Evolutionary conservation across 306 rosid genomes (phyloP), one percentile per base, ranked within the genome.

Genomic region (Trifolium subterraneum): DNA sequence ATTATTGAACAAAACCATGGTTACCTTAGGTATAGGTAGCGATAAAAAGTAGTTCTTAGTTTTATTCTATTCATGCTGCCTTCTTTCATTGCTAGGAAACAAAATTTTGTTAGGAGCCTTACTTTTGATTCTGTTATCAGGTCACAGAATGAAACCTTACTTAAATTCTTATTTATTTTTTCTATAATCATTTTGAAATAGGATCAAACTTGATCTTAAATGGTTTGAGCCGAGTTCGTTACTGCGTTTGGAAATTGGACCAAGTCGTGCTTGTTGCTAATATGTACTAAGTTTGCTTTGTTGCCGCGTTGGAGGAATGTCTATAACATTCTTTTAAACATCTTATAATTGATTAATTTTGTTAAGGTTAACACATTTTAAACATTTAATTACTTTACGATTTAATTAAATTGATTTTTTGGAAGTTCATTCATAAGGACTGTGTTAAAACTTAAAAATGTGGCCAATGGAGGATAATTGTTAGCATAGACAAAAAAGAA

Each of bases 21-120:
- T 66, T 77, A 83, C 80, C 70, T 81, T 83, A 88, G 88, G 71
- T 72, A 48, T 82, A 86, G 70, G 64, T 74, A 74, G 80, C 71
- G 70, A 64, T 44, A 71, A 67, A 75, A 77, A 63, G 76, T 72
- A 81, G 88, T 78, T 41, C 38, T 44, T 67, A 45, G 33, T 31
- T 48, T 75, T 41, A 73, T 58, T 73, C 47, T 44, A 29, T 75
- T 83, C 31, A 2, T 67, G 39, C 61, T 65, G 62, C 60, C 81
- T 74, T 68, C 68, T 71, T 72, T 55, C 74, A 44, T 72, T 70
- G 4, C 68, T 68, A 23, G 64, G 82, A 52, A 74, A 71, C 60
- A 78, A 83, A 79, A 22, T 71, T 80, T 77, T 74, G 82, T 64
- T 70, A 20, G 62, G 15, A 67, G 74, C 22, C 31, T 65, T 15